Evolutionary conservation across 257 asterid genomes (phyloP), one percentile per base, ranked within the genome.

Genomic region (Rauvolfia tetraphylla): DNA sequence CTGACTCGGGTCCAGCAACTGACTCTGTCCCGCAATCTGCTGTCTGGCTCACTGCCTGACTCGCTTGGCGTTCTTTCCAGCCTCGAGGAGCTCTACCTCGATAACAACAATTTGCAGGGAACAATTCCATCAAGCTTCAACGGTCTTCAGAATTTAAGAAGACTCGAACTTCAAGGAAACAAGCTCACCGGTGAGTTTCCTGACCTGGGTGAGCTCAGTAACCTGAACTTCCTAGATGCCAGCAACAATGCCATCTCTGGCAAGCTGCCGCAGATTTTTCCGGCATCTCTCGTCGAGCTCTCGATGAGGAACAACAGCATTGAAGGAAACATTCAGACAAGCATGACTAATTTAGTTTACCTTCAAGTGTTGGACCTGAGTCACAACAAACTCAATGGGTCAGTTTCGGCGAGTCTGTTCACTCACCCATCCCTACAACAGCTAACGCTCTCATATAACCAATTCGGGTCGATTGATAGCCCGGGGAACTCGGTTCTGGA

Each of bases 191-290:
- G 91, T 71, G 69, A 75, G 82, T 82, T 92, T 20, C 96, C 97
- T 27, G 89, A 86, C 4, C 85, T 93, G 81, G 51, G 85, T 61
- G 88, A 79, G 53, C 90, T 93, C 81, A 41, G 39, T 1, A 75
- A 33, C 77, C 81, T 93, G 13, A 71, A 74, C 59, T 88, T 76
- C 63, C 71, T 93, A 33, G 96, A 92, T 84, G 96, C 81, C 74
- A 92, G 98, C 81, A 90, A 90, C 66, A 93, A 93, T 58, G 76
- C 79, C 34, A 74, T 93, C 82, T 85, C 96, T 85, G 97, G 97
- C 67, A 59, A 73, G 44, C 76, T 90, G 0, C 97, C 96, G 79
- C 79, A 79, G 46, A 42, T 22, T 2, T 73, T 89, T 0, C 97
- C 98, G 34, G 84, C 91, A 27, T 77, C 83, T 29, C 78, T 93